Base-by-base conservation (phyloP, 1,139 yeast species). In the Taiozyma onychis region DNA sequence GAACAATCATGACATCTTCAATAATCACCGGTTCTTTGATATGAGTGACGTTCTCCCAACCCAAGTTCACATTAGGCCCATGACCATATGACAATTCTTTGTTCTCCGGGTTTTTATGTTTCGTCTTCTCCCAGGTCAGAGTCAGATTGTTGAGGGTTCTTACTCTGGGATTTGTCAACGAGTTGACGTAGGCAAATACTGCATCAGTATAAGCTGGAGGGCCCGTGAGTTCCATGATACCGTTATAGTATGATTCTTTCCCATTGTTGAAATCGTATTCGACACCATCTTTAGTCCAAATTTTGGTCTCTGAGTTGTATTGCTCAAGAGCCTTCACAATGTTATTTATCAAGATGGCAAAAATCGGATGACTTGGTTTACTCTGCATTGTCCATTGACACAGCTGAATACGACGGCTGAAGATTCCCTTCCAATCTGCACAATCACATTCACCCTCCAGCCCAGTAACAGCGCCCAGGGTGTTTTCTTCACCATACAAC, bases 141-240 rank as follows among this genome's bases (percentile, higher is more conserved):
- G 41, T 9, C 27, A 41, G 39, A 42, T 47, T 41, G 14, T 47
- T 47, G 6, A 30, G 37, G 24, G 42, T 42, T 28, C 28, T 24
- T 9, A 48, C 28, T 7, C 14, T 21, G 8, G 47, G 41, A 7
- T 41, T 18, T 4, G 35, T n/a, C 58, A 63, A 47, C 53, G 66
- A 30, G 49, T 69, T 70, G 43, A 68, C 67, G 62, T 80, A 80
- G 37, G 69, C 69, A 66, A 80, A 72, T 8, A 80, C 72, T 3
- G 76, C 74, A 58, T 80, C 84, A 6, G 86, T 80, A 78, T 83
- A 80, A 45, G 74, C 67, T 22, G 80, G 85, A 39, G 80, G 73
- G 1, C 86, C 87, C 0, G 85, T 80, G 80, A 85, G 78, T 57
- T 70, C 75, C 60, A 78, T 72, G 44, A 81, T 76, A 45, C 76